Evolutionary conservation across 2,329 filamentous ascomycete genomes (phyloP), one percentile per base, ranked within the genome.

Genomic region (Verticillium alfalfae): DNA sequence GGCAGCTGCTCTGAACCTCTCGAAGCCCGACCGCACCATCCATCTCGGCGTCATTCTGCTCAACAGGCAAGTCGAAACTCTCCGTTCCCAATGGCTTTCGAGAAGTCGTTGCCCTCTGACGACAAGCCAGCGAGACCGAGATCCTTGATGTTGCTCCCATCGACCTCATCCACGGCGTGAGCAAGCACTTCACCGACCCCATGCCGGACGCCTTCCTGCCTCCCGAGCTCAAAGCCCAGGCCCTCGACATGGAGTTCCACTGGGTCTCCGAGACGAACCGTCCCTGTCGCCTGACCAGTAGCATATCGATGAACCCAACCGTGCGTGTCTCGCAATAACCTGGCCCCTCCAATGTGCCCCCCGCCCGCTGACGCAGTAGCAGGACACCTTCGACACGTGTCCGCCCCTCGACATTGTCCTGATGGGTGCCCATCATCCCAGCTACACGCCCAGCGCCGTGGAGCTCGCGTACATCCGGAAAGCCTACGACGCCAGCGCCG

Each of bases 401-500:
- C 77, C 77, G 0, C 64, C 70, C 0, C 69, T 80, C 7, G 78
- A 80, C 62, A 72, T 79, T 57, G 72, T 74, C 18, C 69, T 79
- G 54, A 74, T 79, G 60, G 77, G 78, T 0, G 77, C 78, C 6
- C 67, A 72, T 38, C 41, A 68, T 13, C 4, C 63, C 1, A 57
- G 45, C 2, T 74, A 79, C 59, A 61, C 64, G 5, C 66, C 68
- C 3, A 75, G 57, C n/a, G 68, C 71, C 10, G 63, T 65, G 5
- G 77, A 79, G 60, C 62, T 75, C 2, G 67, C 66, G 8, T 79
- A 72, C 64, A 64, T 78, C 45, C 74, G 72, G 57, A 74, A 76
- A 62, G 61, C 67, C 9, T 73, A 71, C 65, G 67, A 70, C 0
- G 63, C 70, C 8, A 76, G 72, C 67, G 55, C 70, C 9, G 76